A percentile compares a stretch with the other conserved stretches of the same genome.
phyloP scores from a whole-genome alignment of 2,329 filamentous ascomycete species.

The Lecanosticta acicola region DNA sequence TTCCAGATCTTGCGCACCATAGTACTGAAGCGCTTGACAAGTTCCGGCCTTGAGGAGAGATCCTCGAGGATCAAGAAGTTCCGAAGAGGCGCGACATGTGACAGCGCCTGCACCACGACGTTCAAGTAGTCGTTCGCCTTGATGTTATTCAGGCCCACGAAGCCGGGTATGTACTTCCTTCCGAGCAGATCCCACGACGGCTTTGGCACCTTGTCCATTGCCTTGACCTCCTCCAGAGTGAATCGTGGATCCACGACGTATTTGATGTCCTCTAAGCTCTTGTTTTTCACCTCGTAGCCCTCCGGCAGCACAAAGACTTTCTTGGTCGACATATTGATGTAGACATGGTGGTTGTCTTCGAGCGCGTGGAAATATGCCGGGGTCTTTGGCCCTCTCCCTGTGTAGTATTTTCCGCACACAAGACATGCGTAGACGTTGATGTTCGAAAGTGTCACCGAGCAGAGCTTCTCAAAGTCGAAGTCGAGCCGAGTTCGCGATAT shows the following conservation, averaged over 20 bases:
- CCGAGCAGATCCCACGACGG: constrained; percentile 72
- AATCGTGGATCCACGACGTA: constrained; percentile 92
- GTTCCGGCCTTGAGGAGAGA: constrained; percentile 66
- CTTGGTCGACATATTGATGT: constrained; percentile 93
- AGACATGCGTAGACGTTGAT: constrained; percentile 98
- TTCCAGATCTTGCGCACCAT: constrained; percentile 98
- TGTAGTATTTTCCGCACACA: constrained; percentile 96
- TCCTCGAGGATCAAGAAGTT: constrained; percentile 90
- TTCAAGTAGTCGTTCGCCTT: constrained; percentile 99
- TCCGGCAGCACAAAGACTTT: constrained; percentile 89
- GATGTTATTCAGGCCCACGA: constrained; percentile 99
- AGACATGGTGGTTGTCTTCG: constrained; percentile 93
- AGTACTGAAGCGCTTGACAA: constrained; percentile 81
- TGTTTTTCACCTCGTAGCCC: constrained; percentile 92
- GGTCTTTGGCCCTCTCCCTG: constrained; percentile 86
- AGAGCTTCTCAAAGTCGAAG: constrained; percentile 98
- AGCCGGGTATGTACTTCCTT: constrained; percentile 85
- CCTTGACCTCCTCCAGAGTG: constrained; percentile 70
- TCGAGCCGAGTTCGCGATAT: constrained; percentile 89
- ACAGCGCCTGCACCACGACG: constrained; percentile 83
- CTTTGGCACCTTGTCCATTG: constrained; percentile 61
- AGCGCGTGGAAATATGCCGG: constrained; percentile 97
- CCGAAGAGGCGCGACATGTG: constrained; percentile 81
- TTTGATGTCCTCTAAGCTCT: constrained; percentile 95
- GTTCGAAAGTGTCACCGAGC: constrained; percentile 90